Conservation (phyloP, 164 flowering plant species). For the Euptelea pleiosperma region DNA sequence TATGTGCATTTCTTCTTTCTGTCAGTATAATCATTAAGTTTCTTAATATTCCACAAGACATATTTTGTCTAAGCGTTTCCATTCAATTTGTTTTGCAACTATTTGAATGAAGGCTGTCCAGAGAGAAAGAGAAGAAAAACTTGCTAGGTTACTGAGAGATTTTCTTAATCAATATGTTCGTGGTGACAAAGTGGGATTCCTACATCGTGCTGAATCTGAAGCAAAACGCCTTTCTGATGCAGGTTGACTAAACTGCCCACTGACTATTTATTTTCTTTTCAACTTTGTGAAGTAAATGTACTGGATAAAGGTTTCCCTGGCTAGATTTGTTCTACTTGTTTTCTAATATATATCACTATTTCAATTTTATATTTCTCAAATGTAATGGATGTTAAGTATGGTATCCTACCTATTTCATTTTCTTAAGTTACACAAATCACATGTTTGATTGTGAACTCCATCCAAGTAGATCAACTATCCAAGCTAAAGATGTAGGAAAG, state of each 20-base stretch:
- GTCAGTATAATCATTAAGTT: background rate
- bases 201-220: constrained; percentile 63
- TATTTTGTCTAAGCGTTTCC: background rate
- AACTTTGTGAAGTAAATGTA: background rate
- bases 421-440: too few relatives aligned
- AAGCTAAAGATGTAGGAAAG: too few relatives aligned
- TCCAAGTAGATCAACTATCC: too few relatives aligned
- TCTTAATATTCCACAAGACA: background rate
- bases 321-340: background rate
- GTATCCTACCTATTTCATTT: too few relatives aligned
- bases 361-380: too few relatives aligned
- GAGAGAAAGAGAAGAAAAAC: constrained; percentile 86
- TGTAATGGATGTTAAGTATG: too few relatives aligned
- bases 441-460: too few relatives aligned
- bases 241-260: constrained; percentile 35
- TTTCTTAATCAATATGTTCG: constrained; percentile 69
- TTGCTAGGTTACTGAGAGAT: constrained; percentile 54
- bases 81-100: constrained; percentile 6
- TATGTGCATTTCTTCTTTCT: too few relatives aligned
- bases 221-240: constrained; percentile 68
- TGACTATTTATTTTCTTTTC: background rate
- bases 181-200: constrained; percentile 70
- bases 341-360: too few relatives aligned
- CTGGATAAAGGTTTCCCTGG: background rate
- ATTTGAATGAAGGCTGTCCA: constrained; percentile 62